Percentiles rank a stretch among this genome's conserved stretches.
Evolutionary conservation across 2,329 filamentous ascomycete species (phyloP).

Genomic region (Fusarium longipes): DNA sequence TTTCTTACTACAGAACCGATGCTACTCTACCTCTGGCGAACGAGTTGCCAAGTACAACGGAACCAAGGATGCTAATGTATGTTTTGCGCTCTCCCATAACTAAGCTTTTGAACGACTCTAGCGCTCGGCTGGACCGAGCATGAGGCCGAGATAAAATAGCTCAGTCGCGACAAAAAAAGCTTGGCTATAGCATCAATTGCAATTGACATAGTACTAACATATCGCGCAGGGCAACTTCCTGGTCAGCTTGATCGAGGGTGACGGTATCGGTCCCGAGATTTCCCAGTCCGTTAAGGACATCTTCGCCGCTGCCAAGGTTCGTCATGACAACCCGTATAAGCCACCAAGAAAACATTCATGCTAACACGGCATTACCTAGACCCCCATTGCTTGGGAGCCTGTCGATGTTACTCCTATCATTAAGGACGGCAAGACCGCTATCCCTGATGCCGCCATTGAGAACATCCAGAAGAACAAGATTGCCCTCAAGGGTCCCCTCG

Average conservation of each 20-base stretch:
- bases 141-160: conserved; percentile 55
- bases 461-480: conserved; percentile 97
- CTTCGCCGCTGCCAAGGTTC: conserved; percentile 91
- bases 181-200: conserved; percentile 28
- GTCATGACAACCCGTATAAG: conserved; percentile 45
- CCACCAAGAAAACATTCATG: background rate
- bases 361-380: conserved; percentile 60
- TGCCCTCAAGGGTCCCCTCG: conserved; percentile 96
- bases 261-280: conserved; percentile 98
- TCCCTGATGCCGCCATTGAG: conserved; percentile 90
- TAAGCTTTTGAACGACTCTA: conserved; percentile 21
- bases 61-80: conserved; percentile 86
- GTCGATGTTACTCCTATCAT: conserved; percentile 94
- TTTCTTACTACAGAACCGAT: conserved; percentile 59
- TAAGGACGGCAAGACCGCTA: conserved; percentile 95
- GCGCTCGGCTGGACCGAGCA: conserved; percentile 45
- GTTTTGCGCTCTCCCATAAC: conserved; percentile 52
- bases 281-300: conserved; percentile 98
- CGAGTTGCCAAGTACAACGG: conserved; percentile 94
- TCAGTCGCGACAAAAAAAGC: conserved; percentile 47
- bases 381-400: conserved; percentile 95
- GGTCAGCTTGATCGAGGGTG: conserved; percentile 97
- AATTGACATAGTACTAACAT: conserved; percentile 44
- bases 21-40: conserved; percentile 73
- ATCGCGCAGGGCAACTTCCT: conserved; percentile 84